Percentiles rank a stretch among this genome's conserved stretches.
Conservation (phyloP, 2,329 filamentous ascomycete genomes). For the Apiospora sp. region DNA sequence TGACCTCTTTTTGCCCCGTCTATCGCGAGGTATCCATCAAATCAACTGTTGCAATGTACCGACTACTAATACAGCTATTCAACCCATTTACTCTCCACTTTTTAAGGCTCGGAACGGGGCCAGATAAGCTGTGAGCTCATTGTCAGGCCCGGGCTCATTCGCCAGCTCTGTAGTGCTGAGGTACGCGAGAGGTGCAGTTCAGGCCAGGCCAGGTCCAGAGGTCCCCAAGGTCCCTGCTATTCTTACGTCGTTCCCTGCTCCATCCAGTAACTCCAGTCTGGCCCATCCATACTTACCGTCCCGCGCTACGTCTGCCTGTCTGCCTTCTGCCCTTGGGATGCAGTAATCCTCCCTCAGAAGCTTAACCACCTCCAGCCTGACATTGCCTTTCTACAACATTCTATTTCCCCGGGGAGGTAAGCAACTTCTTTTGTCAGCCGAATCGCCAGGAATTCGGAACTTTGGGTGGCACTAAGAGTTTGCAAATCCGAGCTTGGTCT, state of each 20-base stretch:
- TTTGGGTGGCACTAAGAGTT: not conserved
- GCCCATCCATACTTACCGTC: not conserved
- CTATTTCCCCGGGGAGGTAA: constrained; percentile 13
- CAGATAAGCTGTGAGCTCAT: not conserved
- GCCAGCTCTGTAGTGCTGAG: not conserved
- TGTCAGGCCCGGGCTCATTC: not conserved
- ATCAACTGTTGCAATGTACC: not conserved
- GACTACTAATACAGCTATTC: not conserved
- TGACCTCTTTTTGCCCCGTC: not conserved
- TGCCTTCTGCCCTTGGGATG: not conserved
- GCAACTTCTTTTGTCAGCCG: constrained; percentile 20
- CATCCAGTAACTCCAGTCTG: not conserved
- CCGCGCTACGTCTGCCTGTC: not conserved
- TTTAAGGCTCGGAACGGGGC: constrained; percentile 17
- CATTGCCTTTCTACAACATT: constrained; percentile 12
- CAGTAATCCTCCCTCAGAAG: not conserved
- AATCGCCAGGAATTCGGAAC: not conserved
- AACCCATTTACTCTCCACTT: constrained; percentile 1
- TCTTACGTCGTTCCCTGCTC: constrained; percentile 8
- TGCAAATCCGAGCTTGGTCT: constrained; percentile 12
- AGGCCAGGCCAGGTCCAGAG: not conserved
- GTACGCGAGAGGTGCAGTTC: not conserved
- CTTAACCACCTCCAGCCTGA: constrained; percentile 5
- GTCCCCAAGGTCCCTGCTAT: constrained; percentile 5
- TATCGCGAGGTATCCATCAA: not conserved